Conservation (phyloP, 73 alveolate species). For the Tetrahymena malaccensis region DNA sequence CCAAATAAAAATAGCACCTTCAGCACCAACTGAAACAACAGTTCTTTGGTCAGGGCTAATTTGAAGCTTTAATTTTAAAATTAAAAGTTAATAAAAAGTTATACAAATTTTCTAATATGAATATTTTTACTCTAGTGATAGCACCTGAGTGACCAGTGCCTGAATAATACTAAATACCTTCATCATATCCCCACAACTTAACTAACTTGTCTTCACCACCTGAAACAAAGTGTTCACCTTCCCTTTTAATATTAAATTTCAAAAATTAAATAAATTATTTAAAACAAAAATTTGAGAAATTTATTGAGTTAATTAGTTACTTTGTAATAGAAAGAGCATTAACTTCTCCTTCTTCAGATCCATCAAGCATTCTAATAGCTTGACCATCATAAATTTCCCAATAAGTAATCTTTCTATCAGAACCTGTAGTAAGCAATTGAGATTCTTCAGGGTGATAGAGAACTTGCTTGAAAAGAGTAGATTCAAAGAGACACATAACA, state of each 20-base stretch:
- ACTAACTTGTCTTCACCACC: slow-evolving; percentile 97
- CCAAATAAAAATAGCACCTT: slow-evolving; percentile 98
- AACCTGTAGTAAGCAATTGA: slow-evolving; percentile 93
- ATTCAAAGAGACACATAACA: slow-evolving; percentile 93
- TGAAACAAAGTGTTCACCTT: slow-evolving; percentile 94
- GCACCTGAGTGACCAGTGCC: slow-evolving; percentile 93
- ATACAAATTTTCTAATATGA: not conserved
- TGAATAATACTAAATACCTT: slow-evolving; percentile 67
- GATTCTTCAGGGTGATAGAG: slow-evolving; percentile 97
- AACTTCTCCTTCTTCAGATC: slow-evolving; percentile 97
- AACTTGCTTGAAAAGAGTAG: slow-evolving; percentile 96
- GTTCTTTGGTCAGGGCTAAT: slow-evolving; percentile 82
- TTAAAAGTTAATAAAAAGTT: not conserved
- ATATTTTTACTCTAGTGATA: slow-evolving; percentile 57
- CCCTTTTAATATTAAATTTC: not conserved
- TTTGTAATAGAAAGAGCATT: slow-evolving; percentile 94
- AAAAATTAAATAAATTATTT: not conserved
- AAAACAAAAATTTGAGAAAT: not conserved
- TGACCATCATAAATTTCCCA: slow-evolving; percentile 97
- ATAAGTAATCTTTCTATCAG: slow-evolving; percentile 91
- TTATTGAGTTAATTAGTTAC: not conserved
- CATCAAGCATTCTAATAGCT: slow-evolving; percentile 96
- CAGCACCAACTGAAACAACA: slow-evolving; percentile 78
- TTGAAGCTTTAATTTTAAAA: slow-evolving; percentile 38
- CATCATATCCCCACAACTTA: slow-evolving; percentile 96